A percentile compares a stretch with the other conserved stretches of the same genome.
Conservation (phyloP, 768 basidiomycete genomes). For the Cantharellus cinnabarinus region DNA sequence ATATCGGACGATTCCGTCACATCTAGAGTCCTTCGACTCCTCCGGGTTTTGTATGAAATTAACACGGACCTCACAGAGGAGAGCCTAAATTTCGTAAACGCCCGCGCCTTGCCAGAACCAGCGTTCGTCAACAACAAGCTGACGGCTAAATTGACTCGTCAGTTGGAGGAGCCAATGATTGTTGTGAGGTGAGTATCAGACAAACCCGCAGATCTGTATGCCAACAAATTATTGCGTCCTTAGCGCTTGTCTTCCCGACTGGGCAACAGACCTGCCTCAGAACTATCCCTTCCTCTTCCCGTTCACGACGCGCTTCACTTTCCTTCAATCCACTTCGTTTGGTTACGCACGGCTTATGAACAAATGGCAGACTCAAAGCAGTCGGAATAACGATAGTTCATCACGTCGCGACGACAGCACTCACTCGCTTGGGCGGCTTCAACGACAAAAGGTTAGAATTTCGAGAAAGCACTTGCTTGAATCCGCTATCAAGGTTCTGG, state of each 20-base stretch:
- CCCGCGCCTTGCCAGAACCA: slow-evolving; percentile 49
- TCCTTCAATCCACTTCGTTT: slow-evolving; percentile 93
- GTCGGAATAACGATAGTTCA: slow-evolving; percentile 45
- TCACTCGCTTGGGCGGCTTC: slow-evolving; percentile 77
- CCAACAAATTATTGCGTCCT: neutral
- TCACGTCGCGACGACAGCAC: slow-evolving; percentile 78
- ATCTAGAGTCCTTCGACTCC: slow-evolving; percentile 74
- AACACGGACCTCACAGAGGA: slow-evolving; percentile 34
- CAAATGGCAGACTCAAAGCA: slow-evolving; percentile 85
- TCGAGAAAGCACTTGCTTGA: slow-evolving; percentile 88
- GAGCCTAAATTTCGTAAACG: slow-evolving; percentile 27
- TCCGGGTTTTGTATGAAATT: slow-evolving; percentile 69
- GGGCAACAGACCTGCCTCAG: slow-evolving; percentile 88
- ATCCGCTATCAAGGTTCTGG: slow-evolving; percentile 89
- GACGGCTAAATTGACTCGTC: slow-evolving; percentile 90
- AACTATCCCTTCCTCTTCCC: slow-evolving; percentile 99
- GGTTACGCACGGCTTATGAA: slow-evolving; percentile 90
- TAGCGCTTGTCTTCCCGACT: slow-evolving; percentile 90
- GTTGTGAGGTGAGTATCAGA: slow-evolving; percentile 58
- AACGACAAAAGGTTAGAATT: slow-evolving; percentile 91
- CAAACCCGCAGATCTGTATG: neutral
- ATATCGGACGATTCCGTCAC: slow-evolving; percentile 69
- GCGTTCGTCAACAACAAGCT: slow-evolving; percentile 96
- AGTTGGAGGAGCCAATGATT: slow-evolving; percentile 96
- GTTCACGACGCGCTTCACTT: slow-evolving; percentile 91